Evolutionary conservation across 78 protist genomes (phyloP), one percentile per base, ranked within the genome.

Genomic region (Cavenderia fasciculata): DNA sequence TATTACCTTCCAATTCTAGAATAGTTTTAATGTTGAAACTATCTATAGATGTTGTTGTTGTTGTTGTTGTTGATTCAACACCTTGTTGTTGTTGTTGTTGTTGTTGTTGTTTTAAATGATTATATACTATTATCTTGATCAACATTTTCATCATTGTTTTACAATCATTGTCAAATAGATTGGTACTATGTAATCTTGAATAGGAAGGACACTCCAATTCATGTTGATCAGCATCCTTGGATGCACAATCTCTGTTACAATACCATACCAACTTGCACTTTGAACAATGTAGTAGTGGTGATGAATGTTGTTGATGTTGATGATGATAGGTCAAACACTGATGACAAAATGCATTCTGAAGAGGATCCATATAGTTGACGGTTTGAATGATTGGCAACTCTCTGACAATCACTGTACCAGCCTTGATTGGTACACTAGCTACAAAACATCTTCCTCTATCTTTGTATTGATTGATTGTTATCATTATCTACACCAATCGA

Each of bases 371-470:
- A 25, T n/a, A 77, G 49, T 77, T 77, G 43, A 77, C 33, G 23
- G 46, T 23, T 36, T 31, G 29, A 31, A 44, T 61, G 43, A 59
- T 43, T 46, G 87, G 87, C 31, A 31, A 23, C 19, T 77, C 87
- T 25, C 74, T 40, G 25, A 77, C 33, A 25, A 62, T 38, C n/a
- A 62, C 34, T 18, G 59, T 51, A 63, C 87, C 87, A 23, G 52
- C 18, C 33, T 46, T 46, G 36, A 77, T 62, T 29, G 59, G 66
- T 47, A 21, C 10, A 14, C 34, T n/a, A 4, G 87, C 87, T 0
- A 77, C 74, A 5, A 77, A 66, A 63, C 62, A 62, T 61, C 63
- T 77, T 11, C 87, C 87, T 43, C 68, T 25, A 34, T 63, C 74
- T 62, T 43, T n/a, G n/a, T n/a, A n/a, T n/a, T n/a, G n/a, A n/a